A percentile compares a stretch with the other conserved stretches of the same genome.
Evolutionary conservation across 306 rosid species (phyloP).

Genomic region (Sicyos baderoa): DNA sequence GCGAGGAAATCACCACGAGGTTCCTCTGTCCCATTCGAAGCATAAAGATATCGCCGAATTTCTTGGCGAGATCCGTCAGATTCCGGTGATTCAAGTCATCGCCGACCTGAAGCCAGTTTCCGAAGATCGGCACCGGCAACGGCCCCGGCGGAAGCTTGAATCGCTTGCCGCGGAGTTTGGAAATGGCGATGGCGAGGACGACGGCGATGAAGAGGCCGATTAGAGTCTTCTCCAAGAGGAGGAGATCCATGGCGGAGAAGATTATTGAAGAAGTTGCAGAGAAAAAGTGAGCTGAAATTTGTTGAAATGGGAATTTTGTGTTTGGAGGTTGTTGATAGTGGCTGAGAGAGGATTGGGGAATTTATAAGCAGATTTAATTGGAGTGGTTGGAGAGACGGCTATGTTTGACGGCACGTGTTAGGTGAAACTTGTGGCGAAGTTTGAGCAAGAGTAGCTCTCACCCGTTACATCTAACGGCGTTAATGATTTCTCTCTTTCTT

Average conservation of each 20-base stretch:
- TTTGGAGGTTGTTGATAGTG: neutral
- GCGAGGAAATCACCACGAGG: slow-evolving; percentile 67
- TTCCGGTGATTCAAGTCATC: slow-evolving; percentile 92
- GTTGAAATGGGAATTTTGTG: no score
- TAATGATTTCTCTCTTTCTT: neutral
- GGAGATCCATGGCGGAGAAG: slow-evolving; percentile 53
- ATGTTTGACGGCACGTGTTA: slow-evolving; percentile 8
- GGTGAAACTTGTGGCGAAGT: slow-evolving; percentile 13
- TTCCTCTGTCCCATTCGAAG: slow-evolving; percentile 93
- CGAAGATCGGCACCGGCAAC: slow-evolving; percentile 62
- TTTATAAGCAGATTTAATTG: slow-evolving; percentile 1
- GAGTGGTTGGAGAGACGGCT: slow-evolving; percentile 1
- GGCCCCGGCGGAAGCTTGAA: slow-evolving; percentile 94
- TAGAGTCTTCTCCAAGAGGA: slow-evolving; percentile 70
- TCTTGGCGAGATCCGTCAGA: slow-evolving; percentile 62
- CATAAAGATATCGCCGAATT: slow-evolving; percentile 61
- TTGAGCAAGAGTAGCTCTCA: neutral
- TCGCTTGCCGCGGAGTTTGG: slow-evolving; percentile 56
- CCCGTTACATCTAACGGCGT: slow-evolving; percentile 11
- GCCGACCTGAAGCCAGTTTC: slow-evolving; percentile 93
- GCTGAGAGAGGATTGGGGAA: neutral
- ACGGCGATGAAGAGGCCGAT: slow-evolving; percentile 51
- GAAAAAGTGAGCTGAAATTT: neutral
- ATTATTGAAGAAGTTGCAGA: no score
- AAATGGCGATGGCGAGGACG: slow-evolving; percentile 38